These are phyloP conservation scores for Blakeslea trispora DNA, from an alignment of 371 early-diverging fungal species.

Conservation along the genomic window DNA sequence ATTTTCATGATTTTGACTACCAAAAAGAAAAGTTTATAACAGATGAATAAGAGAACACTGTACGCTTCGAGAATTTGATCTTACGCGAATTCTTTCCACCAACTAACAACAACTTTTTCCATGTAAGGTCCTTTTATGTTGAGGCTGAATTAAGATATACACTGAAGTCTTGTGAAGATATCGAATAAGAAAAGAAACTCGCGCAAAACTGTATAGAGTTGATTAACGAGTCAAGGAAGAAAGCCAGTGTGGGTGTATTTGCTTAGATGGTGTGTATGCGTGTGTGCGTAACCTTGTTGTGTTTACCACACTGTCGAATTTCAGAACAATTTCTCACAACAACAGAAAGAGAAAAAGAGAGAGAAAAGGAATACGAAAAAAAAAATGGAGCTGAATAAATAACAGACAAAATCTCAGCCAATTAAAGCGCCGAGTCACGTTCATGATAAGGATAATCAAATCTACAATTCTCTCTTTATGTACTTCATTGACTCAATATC, in stretches of 20 bases:
- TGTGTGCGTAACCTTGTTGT: too few relatives aligned
- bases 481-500: constrained; percentile 73
- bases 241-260: too few relatives aligned
- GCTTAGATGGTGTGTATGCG: too few relatives aligned
- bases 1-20: constrained; percentile 55
- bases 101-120: constrained; percentile 31
- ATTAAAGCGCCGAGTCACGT: background rate
- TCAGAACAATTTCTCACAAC: too few relatives aligned
- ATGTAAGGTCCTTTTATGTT: constrained; percentile 9
- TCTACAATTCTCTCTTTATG: constrained; percentile 45
- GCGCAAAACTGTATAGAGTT: background rate
- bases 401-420: background rate
- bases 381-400: background rate
- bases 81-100: constrained; percentile 48
- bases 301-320: too few relatives aligned
- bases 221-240: background rate
- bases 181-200: background rate
- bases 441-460: background rate
- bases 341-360: too few relatives aligned
- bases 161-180: background rate
- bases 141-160: too few relatives aligned
- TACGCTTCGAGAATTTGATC: background rate
- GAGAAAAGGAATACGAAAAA: too few relatives aligned
- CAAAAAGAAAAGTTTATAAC: background rate
- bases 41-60: background rate